These are phyloP conservation scores for Pythium insidiosum DNA, from an alignment of 352 stramenopile genomes.

Conservation along the genomic window DNA sequence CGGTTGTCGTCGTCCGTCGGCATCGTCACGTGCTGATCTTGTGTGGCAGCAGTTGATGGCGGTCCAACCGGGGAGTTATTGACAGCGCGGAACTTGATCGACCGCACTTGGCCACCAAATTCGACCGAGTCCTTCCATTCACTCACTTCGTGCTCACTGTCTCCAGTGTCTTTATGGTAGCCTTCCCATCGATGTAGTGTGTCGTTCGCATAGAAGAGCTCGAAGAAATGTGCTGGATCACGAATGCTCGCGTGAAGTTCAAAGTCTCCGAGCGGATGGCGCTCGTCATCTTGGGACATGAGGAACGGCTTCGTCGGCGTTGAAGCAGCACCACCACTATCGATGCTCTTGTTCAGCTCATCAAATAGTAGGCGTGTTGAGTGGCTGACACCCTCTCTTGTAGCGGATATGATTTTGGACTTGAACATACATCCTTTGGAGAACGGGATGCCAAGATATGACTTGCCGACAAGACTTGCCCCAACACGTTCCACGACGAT, in stretches of 20 bases:
- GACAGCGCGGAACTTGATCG: conserved; percentile 67
- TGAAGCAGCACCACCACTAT: conserved; percentile 8
- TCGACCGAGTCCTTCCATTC: conserved; percentile 55
- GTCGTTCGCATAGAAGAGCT: conserved; percentile 60
- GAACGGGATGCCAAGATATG: conserved; percentile 75
- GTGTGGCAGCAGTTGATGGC: conserved; percentile 43
- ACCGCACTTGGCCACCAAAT: conserved; percentile 51
- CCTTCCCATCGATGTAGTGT: conserved; percentile 38
- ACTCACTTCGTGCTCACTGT: conserved; percentile 45
- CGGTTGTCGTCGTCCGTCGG: conserved; percentile 32
- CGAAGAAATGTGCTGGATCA: conserved; percentile 55
- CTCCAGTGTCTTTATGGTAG: conserved; percentile 51
- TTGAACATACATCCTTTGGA: conserved; percentile 88
- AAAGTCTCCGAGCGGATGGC: conserved; percentile 62
- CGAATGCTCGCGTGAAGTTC: conserved; percentile 41
- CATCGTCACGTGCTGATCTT: conserved; percentile 44
- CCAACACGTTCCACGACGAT: conserved; percentile 38
- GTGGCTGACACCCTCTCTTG: conserved; percentile 41
- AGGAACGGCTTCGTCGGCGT: conserved; percentile 44
- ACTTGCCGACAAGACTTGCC: conserved; percentile 40
- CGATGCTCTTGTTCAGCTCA: conserved; percentile 45
- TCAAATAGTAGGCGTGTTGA: conserved; percentile 55
- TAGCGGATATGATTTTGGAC: conserved; percentile 84
- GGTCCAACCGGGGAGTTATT: conserved; percentile 67
- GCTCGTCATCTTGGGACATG: conserved; percentile 56